Base-by-base conservation (phyloP, 805 yeast genomes). In the Saccharomyces paradoxus region DNA sequence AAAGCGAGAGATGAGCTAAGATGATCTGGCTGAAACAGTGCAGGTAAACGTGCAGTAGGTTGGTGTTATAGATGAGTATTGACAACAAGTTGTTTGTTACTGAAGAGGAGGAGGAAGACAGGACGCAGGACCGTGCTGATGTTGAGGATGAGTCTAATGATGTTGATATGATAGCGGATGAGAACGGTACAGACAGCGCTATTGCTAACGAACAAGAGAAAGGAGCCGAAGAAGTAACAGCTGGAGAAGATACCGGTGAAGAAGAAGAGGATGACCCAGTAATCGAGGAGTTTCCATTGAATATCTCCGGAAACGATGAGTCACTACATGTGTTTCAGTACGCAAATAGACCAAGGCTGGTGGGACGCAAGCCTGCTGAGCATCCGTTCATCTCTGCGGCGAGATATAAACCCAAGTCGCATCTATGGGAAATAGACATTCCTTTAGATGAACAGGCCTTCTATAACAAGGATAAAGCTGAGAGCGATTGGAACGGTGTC, bases 391-490 rank as follows among this genome's bases (percentile, higher is more conserved):
- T 74, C 32, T 66, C 77, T 56, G 70, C 71, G 17, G 74, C 83
- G 0, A 70, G 85, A 46, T 67, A 86, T 56, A 92, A 90, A 63
- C 80, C 80, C 1, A 72, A 77, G 28, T 76, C 89, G 1, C 80
- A 82, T 1, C 75, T 83, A 12, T 71, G 94, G 56, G 96, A 89
- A 66, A 78, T 91, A 41, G 88, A 86, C 56, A 73, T 87, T 6
- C 96, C 96, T 13, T 71, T 89, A 51, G 86, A 86, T 52, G 86
- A 88, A 0, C 63, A 73, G 5, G 77, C 77, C 48, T 89, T 86
- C 62, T 88, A 82, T 64, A 92, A 90, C 65, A 76, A 72, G 46
- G 71, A 77, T 12, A 84, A 83, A 61, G 77, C 85, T 6, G 82
- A 77, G 26, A 68, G 62, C 29, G 78, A 79, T 53, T 87, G 96